Evolutionary conservation across 2,329 filamentous ascomycete genomes (phyloP), one percentile per base, ranked within the genome.

Genomic region (Harringtonia aguacate): DNA sequence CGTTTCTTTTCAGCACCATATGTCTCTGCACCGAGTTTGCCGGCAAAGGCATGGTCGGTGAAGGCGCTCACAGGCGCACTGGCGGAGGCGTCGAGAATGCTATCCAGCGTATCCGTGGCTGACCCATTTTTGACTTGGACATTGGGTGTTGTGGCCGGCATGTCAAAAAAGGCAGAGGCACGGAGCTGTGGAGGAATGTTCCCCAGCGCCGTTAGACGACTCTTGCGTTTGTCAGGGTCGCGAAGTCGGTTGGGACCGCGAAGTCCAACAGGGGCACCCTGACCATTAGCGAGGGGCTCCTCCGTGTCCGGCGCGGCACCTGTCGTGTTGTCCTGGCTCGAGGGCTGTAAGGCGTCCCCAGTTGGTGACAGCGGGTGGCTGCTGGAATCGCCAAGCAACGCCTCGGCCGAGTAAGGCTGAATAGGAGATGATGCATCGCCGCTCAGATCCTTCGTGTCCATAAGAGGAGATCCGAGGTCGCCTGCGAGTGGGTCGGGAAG

Each of bases 101-200:
- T 89, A 52, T 98, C 89, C 8, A 98, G 73, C 0, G 90, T 95
- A 35, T 78, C 82, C 58, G 88, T 86, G 12, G 90, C 89, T 22
- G 92, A 97, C 17, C 86, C 83, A 46, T 85, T 80, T 59, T 80
- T 81, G 44, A 81, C 58, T 52, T 81, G 69, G 20, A 81, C 66
- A 13, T 67, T 61, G 6, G 71, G 65, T 3, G 62, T 53, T 6
- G 73, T 58, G 3, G 65, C 57, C 1, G 82, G 82, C 20, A 77
- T 55, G 46, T 97, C 89, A 56, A 97, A 97, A 63, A 86, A 97
- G 24, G 84, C 79, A 54, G 82, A 94, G n/a, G 92, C 92, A 48
- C 90, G 79, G 30, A 97, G 72, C 53, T 94, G 87, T 0, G 90
- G 78, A 3, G 90, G 88, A 14, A 95, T 60, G 15, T 72, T 68